Evolutionary conservation across 2,329 filamentous ascomycete species (phyloP).

Genomic region (Davidsoniella eucalypti): DNA sequence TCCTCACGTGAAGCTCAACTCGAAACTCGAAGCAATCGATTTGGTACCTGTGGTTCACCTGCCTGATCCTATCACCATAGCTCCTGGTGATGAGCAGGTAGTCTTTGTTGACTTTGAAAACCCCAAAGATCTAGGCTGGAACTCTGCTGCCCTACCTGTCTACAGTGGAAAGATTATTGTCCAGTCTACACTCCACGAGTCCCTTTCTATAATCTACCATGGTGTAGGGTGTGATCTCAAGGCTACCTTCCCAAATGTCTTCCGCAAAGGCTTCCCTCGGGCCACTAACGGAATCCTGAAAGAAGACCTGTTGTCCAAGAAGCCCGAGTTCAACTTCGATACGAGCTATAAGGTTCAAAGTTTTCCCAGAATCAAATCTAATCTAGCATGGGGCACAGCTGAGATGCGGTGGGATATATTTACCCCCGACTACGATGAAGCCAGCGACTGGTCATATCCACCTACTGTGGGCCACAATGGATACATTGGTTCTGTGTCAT

Average conservation of each 20-base stretch:
- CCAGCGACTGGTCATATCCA: conserved; percentile 20
- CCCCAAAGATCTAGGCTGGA: conserved; percentile 16
- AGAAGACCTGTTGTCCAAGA: no score
- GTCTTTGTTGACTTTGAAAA: conserved; percentile 13
- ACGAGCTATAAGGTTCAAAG: no score
- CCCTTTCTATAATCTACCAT: conserved; percentile 25
- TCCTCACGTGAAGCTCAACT: conserved; percentile 2
- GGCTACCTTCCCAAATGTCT: no score
- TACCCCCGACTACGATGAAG: conserved; percentile 22
- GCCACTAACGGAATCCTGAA: no score
- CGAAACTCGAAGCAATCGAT: conserved; percentile 2
- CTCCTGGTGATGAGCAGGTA: conserved; percentile 17
- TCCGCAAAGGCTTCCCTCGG: no score
- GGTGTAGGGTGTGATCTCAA: conserved; percentile 13
- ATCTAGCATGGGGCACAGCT: no score
- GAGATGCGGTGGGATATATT: conserved; percentile 29
- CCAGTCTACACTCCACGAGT: conserved; percentile 24
- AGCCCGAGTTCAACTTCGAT: no score
- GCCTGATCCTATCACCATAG: conserved; percentile 13
- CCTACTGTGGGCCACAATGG: conserved; percentile 22
- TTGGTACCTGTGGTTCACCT: conserved; percentile 7
- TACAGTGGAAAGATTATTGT: conserved; percentile 29
- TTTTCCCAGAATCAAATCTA: no score
- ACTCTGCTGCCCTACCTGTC: conserved; percentile 21
- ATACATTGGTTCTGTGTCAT: conserved; percentile 21